phyloP scores from a whole-genome alignment of 352 stramenopile genomes.

The Phytophthora quininea region DNA sequence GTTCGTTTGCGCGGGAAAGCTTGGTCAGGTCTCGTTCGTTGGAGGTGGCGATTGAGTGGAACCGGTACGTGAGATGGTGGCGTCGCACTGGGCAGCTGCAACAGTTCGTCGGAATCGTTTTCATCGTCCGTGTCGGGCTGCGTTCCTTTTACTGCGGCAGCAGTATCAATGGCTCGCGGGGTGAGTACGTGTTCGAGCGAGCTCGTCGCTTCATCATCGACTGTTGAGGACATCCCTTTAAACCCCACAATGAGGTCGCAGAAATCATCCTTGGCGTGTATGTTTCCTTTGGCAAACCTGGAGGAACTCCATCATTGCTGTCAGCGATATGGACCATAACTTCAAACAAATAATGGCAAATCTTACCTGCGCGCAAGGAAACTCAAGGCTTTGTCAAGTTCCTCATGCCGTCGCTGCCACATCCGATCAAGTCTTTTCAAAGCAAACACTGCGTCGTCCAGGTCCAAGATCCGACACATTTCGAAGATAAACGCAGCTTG shows the following conservation, averaged over 20 bases:
- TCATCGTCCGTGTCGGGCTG: constrained; percentile 19
- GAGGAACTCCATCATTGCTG: too few relatives aligned
- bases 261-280: constrained; percentile 53
- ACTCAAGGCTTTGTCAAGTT: constrained; percentile 37
- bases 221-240: constrained; percentile 25
- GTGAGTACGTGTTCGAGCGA: constrained; percentile 21
- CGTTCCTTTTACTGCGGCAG: not conserved
- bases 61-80: constrained; percentile 35
- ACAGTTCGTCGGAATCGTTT: constrained; percentile 6
- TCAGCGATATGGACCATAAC: too few relatives aligned
- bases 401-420: constrained; percentile 34
- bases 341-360: not conserved
- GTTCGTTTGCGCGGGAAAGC: constrained; percentile 40
- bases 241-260: constrained; percentile 73
- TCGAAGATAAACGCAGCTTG: constrained; percentile 63
- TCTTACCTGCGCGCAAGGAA: constrained; percentile 28
- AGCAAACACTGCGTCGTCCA: constrained; percentile 70
- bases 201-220: constrained; percentile 13
- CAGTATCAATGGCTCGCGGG: constrained; percentile 3
- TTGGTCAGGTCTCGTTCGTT: constrained; percentile 28
- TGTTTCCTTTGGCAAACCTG: constrained; percentile 15
- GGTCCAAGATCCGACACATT: constrained; percentile 68
- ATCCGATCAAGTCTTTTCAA: constrained; percentile 67
- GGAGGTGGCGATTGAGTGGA: constrained; percentile 30
- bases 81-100: constrained; percentile 25